These are phyloP conservation scores for Athelia sp. DNA, from an alignment of 1,284 basidiomycete species.

Conservation along the genomic window DNA sequence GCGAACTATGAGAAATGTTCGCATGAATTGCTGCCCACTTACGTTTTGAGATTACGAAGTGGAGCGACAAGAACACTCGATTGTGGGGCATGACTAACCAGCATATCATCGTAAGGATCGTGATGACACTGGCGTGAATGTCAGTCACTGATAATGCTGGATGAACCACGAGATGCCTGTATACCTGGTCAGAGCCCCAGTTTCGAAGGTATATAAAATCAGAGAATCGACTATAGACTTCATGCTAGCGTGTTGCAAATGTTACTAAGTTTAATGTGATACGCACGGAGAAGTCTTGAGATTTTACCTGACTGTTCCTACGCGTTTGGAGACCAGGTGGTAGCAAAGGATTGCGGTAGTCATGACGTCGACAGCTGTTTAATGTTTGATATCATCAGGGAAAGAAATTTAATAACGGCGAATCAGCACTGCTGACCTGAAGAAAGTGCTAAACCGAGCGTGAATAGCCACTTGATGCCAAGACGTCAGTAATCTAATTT, in stretches of 20 bases:
- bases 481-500: background rate
- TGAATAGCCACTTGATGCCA: slow-evolving; percentile 39
- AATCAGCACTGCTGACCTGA: too few species aligned
- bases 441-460: slow-evolving; percentile 43
- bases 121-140: slow-evolving; percentile 24
- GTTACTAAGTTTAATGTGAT: too few species aligned
- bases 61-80: slow-evolving; percentile 42
- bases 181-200: slow-evolving; percentile 43
- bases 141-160: background rate
- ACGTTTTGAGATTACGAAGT: slow-evolving; percentile 51
- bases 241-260: slow-evolving; percentile 27
- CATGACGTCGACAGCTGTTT: slow-evolving; percentile 35
- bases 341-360: slow-evolving; percentile 41
- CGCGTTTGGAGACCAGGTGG: slow-evolving; percentile 33
- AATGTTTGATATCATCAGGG: too few species aligned
- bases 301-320: slow-evolving; percentile 15
- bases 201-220: slow-evolving; percentile 50
- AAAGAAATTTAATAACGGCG: too few species aligned
- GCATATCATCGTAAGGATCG: slow-evolving; percentile 36
- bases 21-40: slow-evolving; percentile 8
- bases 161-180: slow-evolving; percentile 3
- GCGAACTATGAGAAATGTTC: background rate
- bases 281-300: too few species aligned
- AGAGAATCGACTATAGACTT: slow-evolving; percentile 43
- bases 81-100: slow-evolving; percentile 43